These are phyloP conservation scores for Fusarium sp. DNA, from an alignment of 2,329 filamentous ascomycete species.

Conservation along the genomic window DNA sequence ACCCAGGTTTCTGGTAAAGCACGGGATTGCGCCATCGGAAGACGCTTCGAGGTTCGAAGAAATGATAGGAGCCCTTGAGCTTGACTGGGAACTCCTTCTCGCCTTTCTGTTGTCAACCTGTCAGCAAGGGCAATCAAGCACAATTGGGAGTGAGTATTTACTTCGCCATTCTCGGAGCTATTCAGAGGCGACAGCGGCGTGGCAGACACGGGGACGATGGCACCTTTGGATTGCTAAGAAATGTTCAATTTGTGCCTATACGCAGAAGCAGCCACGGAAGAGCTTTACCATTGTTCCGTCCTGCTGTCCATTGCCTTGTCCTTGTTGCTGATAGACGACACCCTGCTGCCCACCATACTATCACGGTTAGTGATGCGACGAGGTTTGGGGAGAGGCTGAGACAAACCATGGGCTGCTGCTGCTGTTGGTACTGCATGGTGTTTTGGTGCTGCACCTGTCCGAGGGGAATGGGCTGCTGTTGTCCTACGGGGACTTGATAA, in stretches of 20 bases:
- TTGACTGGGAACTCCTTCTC: conserved; percentile 42
- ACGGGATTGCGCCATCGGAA: conserved; percentile 36
- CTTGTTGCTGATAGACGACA: conserved; percentile 36
- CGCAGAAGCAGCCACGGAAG: conserved; percentile 43
- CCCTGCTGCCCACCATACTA: conserved; percentile 36
- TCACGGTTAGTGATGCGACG: conserved; percentile 1
- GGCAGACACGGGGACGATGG: conserved; percentile 24
- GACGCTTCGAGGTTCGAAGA: conserved; percentile 33
- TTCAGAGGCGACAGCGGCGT: conserved; percentile 11
- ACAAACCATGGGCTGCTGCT: conserved; percentile 31
- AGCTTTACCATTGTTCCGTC: conserved; percentile 43
- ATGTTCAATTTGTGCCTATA: conserved; percentile 39
- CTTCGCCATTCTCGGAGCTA: conserved; percentile 29
- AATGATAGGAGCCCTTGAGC: conserved; percentile 38
- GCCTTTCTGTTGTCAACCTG: conserved; percentile 11
- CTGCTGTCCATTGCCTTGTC: conserved; percentile 32
- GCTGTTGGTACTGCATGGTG: conserved; percentile 38
- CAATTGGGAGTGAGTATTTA: conserved; percentile 10
- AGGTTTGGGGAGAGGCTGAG: neutral
- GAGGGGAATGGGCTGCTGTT: conserved; percentile 19
- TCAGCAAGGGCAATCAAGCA: conserved; percentile 8
- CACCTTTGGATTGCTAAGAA: conserved; percentile 38
- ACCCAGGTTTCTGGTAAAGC: conserved; percentile 39
- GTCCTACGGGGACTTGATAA: conserved; percentile 16
- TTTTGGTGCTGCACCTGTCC: conserved; percentile 23